Percentiles rank a stretch among this genome's conserved stretches.
These are phyloP conservation scores for Clitopilus hobsonii DNA, from an alignment of 768 basidiomycete species.

Conservation along the genomic window DNA sequence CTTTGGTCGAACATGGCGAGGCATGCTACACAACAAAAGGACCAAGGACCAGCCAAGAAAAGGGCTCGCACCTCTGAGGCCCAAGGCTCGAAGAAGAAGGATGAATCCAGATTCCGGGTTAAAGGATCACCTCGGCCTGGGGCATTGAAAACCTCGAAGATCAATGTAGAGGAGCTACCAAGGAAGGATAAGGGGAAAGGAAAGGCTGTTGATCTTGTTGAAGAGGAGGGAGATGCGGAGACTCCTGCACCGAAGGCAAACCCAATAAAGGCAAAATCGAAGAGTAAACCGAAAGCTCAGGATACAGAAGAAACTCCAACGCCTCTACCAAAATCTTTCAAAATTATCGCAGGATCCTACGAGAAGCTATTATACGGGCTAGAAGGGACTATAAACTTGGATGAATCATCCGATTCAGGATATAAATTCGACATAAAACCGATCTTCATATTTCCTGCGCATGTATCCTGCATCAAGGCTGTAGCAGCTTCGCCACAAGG, in stretches of 20 bases:
- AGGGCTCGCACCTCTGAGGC: conserved; percentile 18
- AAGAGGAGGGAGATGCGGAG: conserved; percentile 3
- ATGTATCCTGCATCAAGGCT: conserved; percentile 88
- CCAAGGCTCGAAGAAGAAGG: conserved; percentile 6
- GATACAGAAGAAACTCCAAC: conserved; percentile 9
- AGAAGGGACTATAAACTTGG: conserved; percentile 50
- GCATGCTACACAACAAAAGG: conserved; percentile 10
- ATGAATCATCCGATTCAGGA: conserved; percentile 9
- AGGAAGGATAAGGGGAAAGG: conserved; percentile 3
- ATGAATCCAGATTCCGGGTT: background rate
- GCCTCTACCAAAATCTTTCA: conserved; percentile 60
- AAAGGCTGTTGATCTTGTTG: background rate
- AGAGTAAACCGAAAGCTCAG: conserved; percentile 12
- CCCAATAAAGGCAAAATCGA: conserved; percentile 9
- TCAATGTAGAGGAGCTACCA: background rate
- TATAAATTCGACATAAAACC: conserved; percentile 49
- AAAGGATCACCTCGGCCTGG: background rate
- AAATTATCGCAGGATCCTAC: conserved; percentile 89
- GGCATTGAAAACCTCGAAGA: background rate
- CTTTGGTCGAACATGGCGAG: background rate
- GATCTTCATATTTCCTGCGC: conserved; percentile 95
- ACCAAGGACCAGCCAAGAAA: conserved; percentile 19
- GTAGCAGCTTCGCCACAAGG: conserved; percentile 85
- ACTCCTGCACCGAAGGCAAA: conserved; percentile 15
- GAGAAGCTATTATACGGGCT: conserved; percentile 95